Conservation (phyloP, 2,329 filamentous ascomycete genomes). For the Esteya vermicola region DNA sequence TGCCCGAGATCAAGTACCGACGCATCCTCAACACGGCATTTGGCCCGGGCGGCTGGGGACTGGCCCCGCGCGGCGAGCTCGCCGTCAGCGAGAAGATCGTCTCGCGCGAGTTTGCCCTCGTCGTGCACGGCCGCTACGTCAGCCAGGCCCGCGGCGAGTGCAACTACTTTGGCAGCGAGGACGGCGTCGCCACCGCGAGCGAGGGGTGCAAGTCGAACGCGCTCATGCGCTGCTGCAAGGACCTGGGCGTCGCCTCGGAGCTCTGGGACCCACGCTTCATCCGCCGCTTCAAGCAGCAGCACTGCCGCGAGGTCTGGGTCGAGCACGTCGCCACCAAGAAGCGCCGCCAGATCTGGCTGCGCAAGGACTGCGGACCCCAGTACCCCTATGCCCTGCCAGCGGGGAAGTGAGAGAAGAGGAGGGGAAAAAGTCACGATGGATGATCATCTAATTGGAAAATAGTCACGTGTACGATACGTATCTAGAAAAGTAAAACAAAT, state of each 20-base stretch:
- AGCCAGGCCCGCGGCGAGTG: constrained; percentile 90
- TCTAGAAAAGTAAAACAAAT: too few relatives aligned
- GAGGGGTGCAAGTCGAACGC: constrained; percentile 98
- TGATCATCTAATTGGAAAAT: too few relatives aligned
- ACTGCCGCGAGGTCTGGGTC: constrained; percentile 72
- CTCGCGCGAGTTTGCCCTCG: constrained; percentile 84
- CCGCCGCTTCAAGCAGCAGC: constrained; percentile 60
- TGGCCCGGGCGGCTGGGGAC: constrained; percentile 88
- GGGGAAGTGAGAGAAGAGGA: background rate
- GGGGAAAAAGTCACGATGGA: background rate
- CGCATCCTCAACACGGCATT: constrained; percentile 82
- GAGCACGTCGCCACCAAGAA: constrained; percentile 81
- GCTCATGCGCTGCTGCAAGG: constrained; percentile 96
- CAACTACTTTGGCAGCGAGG: constrained; percentile 78
- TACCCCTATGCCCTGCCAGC: constrained; percentile 35
- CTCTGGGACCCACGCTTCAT: constrained; percentile 94
- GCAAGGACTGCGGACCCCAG: constrained; percentile 64
- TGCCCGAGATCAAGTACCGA: constrained; percentile 97
- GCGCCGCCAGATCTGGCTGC: constrained; percentile 73
- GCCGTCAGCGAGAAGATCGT: constrained; percentile 68
- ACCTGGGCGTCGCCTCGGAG: constrained; percentile 85
- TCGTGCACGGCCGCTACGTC: constrained; percentile 82
- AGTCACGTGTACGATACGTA: background rate
- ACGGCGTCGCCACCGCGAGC: constrained; percentile 83
- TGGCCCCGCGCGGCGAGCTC: constrained; percentile 76